Base-by-base conservation (phyloP, 2,329 filamentous ascomycete genomes). In the Aspergillus uvarum region DNA sequence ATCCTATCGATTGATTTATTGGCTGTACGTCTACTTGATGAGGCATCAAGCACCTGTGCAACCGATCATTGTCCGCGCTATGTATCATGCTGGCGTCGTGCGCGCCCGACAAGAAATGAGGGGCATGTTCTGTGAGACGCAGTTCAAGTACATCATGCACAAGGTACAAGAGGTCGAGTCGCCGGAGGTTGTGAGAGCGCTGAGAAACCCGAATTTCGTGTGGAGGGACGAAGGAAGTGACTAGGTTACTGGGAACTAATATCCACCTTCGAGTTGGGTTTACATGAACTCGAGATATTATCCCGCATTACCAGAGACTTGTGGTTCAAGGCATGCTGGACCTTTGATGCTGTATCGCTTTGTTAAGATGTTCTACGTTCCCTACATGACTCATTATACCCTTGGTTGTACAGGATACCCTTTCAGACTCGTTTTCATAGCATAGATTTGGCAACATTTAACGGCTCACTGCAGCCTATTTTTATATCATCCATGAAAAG, bases 71-170 rank as follows among this genome's bases (percentile, higher is more conserved):
- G 77, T 76, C 6, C 77, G 80, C 32, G 81, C 83, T 0, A 65
- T 85, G 66, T 82, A 83, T 59, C 75, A 79, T 64, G 79, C 80
- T 22, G 82, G 80, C 16, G 72, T 85, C 24, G 71, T 78, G 24
- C 73, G 81, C 16, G 77, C 74, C 42, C 73, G 80, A 16, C 69
- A 75, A 21, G 72, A 74, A 32, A 74, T 75, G 2, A 60, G 66
- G 2, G 66, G 66, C 24, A 69, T 82, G 38, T 44, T 16, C 1
- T 65, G 74, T 12, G 66, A 64, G 0, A 63, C 63, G 29, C 73
- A 74, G 59, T 73, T 81, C 56, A 65, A 69, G 32, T 84, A 77
- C 67, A 76, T 84, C 5, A 63, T 82, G 47, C 61, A 67, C n/a
- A 61, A 78, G n/a, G 76, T 83, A 21, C 63, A 66, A 35, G 62